Conservation (phyloP, 495 filamentous ascomycete species). For the Penicillium subrubescens region DNA sequence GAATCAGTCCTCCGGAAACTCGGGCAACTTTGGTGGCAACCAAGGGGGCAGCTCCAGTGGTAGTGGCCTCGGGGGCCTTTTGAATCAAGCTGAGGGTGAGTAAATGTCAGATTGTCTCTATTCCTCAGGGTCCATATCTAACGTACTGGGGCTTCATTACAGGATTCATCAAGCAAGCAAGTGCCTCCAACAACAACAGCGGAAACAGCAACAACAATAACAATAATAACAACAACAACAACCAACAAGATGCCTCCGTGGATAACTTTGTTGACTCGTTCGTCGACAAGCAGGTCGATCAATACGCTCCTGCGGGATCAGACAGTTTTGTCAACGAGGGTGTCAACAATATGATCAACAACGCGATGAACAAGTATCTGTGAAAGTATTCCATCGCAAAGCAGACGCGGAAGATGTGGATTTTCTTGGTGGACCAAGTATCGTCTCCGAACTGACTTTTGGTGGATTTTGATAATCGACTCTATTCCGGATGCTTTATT, state of each 20-base stretch:
- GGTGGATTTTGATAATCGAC: neutral
- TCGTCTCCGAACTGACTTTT: neutral
- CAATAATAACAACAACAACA: neutral
- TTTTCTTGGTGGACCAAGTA: neutral
- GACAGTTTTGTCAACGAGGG: neutral
- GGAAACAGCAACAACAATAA: neutral
- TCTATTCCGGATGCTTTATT: neutral
- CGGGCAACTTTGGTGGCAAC: neutral
- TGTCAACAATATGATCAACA: constrained; percentile 3
- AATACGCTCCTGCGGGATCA: neutral
- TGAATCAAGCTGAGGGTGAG: neutral
- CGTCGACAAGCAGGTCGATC: constrained; percentile 5
- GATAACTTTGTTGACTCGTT: neutral
- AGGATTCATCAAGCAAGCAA: neutral
- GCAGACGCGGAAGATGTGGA: neutral
- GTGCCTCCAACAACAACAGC: neutral
- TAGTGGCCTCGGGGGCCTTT: neutral
- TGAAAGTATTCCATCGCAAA: neutral
- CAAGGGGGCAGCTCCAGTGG: neutral
- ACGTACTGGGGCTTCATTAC: neutral
- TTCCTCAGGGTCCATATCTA: neutral
- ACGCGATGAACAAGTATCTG: constrained; percentile 1
- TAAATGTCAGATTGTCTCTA: neutral
- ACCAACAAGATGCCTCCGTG: neutral
- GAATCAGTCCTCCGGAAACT: neutral